Base-by-base conservation (phyloP, 148 eudicot species). In the Rhododendron williamsianum region DNA sequence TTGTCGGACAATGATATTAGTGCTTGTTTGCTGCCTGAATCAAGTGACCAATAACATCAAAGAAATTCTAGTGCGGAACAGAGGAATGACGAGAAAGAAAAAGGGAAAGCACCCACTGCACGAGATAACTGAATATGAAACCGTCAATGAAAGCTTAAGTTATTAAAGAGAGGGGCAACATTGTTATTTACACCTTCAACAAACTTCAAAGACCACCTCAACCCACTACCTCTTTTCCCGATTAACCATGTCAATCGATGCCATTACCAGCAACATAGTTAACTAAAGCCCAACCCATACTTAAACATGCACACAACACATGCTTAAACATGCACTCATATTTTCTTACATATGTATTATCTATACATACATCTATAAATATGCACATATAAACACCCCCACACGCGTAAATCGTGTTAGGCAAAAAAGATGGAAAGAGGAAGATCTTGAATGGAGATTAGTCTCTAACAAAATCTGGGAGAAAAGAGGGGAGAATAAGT, bases 1-100 rank as follows among this genome's bases (percentile, higher is more conserved):
- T 97, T 97, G 86, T 97, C 94, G 38, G 99, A 97, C 81, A 97
- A 82, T 30, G 98, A 97, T 86, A 97, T 92, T 90, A 97, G 87
- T 9, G 94, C 99, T 84, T 86, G 93, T 86, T 90, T 97, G 58
- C 83, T 86, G 74, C 93, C 95, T 92, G 85, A 84, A 41, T 63
- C 48, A 72, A 80, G 54, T 56, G 49, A 81, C n/a, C 25, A n/a
- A 13, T 60, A 51, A 45, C 80, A 80, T 69, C 65, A 23, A 3
- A 38, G 9, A 48, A 23, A 36, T 10, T 4, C 19, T 2, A 41
- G 27, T 2, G 58, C 7, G 16, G 54, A 21, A 67, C 9, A 54
- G 16, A 13, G 76, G 43, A 81, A 7, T 25, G 15, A 76, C 74
- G 46, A 46, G 65, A 67, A 63, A 33, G 35, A 73, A 41, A 45